Percentiles rank a stretch among this genome's conserved stretches.
phyloP scores from a whole-genome alignment of 1,284 basidiomycete genomes.

The Irpex sp. region DNA sequence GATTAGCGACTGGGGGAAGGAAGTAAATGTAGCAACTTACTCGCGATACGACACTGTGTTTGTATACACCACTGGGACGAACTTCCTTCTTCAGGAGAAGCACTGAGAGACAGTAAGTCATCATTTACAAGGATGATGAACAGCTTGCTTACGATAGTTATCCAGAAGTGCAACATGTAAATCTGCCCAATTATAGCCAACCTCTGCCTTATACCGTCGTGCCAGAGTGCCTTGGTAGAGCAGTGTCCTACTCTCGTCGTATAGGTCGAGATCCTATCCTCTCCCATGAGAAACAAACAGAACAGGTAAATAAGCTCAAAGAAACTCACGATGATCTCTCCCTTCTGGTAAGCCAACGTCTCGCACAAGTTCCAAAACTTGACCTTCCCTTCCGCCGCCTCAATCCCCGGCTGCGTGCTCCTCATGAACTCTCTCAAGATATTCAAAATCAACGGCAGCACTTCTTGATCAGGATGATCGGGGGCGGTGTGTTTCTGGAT shows the following conservation, averaged over 20 bases:
- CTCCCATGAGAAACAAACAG: not conserved
- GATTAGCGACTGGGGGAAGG: not conserved
- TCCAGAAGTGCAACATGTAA: slow-evolving; percentile 68
- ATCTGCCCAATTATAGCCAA: slow-evolving; percentile 64
- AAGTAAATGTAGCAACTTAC: slow-evolving; percentile 35
- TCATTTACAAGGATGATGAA: not conserved
- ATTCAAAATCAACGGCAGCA: slow-evolving; percentile 59
- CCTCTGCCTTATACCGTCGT: slow-evolving; percentile 48
- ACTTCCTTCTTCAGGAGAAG: slow-evolving; percentile 60
- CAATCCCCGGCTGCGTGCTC: slow-evolving; percentile 81
- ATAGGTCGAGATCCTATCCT: slow-evolving; percentile 72
- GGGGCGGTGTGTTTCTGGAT: slow-evolving; percentile 59
- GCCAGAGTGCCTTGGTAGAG: slow-evolving; percentile 58
- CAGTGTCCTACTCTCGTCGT: slow-evolving; percentile 68
- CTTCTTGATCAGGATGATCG: slow-evolving; percentile 66
- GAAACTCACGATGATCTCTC: slow-evolving; percentile 67
- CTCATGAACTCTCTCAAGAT: slow-evolving; percentile 67
- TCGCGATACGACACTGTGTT: slow-evolving; percentile 57
- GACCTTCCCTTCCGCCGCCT: slow-evolving; percentile 78
- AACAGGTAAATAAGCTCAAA: slow-evolving; percentile 7
- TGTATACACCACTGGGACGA: slow-evolving; percentile 41
- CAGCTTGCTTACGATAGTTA: slow-evolving; percentile 56
- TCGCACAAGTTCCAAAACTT: slow-evolving; percentile 79
- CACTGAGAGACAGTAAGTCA: slow-evolving; percentile 35
- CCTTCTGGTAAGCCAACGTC: slow-evolving; percentile 65